A percentile compares a stretch with the other conserved stretches of the same genome.
Evolutionary conservation across 2,329 filamentous ascomycete genomes (phyloP).

Genomic region (Biscogniauxia mediterranea): DNA sequence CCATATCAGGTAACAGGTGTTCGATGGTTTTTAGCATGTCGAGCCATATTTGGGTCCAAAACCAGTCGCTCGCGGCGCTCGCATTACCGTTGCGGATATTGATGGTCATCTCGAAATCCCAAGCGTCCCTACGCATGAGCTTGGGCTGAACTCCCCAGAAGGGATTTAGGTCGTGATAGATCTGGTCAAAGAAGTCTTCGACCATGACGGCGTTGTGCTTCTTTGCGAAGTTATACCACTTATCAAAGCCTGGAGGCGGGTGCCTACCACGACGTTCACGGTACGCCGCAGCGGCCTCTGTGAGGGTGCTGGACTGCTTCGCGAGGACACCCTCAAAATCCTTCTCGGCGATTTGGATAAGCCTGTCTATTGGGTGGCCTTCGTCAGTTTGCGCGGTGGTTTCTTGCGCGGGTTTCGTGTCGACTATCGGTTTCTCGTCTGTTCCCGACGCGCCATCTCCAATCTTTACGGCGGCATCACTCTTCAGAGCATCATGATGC

Average conservation of each 20-base stretch:
- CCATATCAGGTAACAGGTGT: constrained; percentile 62
- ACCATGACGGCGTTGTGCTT: constrained; percentile 42
- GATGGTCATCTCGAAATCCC: constrained; percentile 61
- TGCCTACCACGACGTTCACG: constrained; percentile 46
- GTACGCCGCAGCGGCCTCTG: constrained; percentile 45
- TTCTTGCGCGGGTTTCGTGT: background rate
- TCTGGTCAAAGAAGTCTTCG: constrained; percentile 52
- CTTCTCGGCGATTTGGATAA: constrained; percentile 41
- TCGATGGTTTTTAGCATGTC: constrained; percentile 53
- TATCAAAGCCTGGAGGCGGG: constrained; percentile 48
- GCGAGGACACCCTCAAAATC: constrained; percentile 38
- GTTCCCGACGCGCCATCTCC: background rate
- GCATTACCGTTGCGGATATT: constrained; percentile 54
- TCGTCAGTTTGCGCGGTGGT: constrained; percentile 1
- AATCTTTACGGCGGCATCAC: background rate
- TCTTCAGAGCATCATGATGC: background rate
- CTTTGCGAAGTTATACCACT: constrained; percentile 46
- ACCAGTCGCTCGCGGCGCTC: constrained; percentile 52
- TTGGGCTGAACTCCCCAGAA: constrained; percentile 54
- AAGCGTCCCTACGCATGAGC: constrained; percentile 50
- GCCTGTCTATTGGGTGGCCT: constrained; percentile 44
- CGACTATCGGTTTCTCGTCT: constrained; percentile 2
- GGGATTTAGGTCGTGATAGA: constrained; percentile 50
- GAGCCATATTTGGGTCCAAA: constrained; percentile 58
- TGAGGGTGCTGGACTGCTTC: constrained; percentile 42